Evolutionary conservation across 225 moss, liverwort and hornwort genomes (phyloP), one percentile per base, ranked within the genome.

Genomic region (Straminergon stramineum): DNA sequence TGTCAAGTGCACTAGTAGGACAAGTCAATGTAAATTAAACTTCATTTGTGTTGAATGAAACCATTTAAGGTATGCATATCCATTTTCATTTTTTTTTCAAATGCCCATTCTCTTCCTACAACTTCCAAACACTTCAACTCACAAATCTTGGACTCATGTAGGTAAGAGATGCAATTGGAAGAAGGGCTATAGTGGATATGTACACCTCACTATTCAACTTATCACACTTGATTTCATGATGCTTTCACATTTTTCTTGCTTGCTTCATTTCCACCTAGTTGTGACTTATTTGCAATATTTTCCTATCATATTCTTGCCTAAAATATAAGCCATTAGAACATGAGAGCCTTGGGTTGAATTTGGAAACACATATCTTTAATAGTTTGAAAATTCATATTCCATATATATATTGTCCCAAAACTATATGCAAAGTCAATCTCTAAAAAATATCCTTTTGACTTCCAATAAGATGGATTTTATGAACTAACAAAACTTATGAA

Each of bases 161-260:
- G 23, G 39, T 39, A 70, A 22, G 13, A 39, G 14, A 70, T 0
- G 13, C 7, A n/a, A n/a, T 68, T 39, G 2, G 14, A 39, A 39
- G 13, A 39, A 1, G 39, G 15, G 0, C 1, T 1, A 8, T 7
- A 22, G 4, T 69, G 0, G 22, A n/a, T 48, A 22, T 41, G 24
- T 41, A 39, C 15, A 70, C 5, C 8, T 14, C 24, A 39, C 1
- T 70, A 23, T 39, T 39, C 14, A 39, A 70, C 5, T 2, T 0
- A 24, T 1, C 24, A 23, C 23, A 70, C 2, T 39, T 1, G 8
- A 23, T 8, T 70, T 39, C 2, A 39, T 39, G 8, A 39, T 39
- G 8, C 24, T 70, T 14, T 70, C 14, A 39, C 4, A 13, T 4
- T 24, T 37, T 70, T 39, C 24, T 24, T 70, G 1, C 22, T 70